A percentile compares a stretch with the other conserved stretches of the same genome.
phyloP scores from a whole-genome alignment of 2,329 filamentous ascomycete species.

The Calonectria crousiana region DNA sequence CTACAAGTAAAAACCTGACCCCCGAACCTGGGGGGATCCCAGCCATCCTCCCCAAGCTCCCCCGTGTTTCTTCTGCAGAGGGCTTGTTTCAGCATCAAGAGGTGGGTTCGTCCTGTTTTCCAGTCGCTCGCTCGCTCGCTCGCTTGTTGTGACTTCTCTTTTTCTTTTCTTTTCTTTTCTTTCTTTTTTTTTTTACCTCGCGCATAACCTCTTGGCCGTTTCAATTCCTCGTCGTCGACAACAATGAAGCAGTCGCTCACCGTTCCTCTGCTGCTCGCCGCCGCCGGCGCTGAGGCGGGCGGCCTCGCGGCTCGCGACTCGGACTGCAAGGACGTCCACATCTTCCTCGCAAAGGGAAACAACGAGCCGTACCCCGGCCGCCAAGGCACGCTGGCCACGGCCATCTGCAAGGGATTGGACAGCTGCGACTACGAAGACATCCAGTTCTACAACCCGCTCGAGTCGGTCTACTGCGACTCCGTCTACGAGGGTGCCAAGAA shows the following conservation, averaged over 20 bases:
- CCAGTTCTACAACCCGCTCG: constrained; percentile 45
- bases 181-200: neutral
- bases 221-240: neutral
- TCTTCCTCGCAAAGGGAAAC: constrained; percentile 47
- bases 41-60: neutral
- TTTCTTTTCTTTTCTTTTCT: too few relatives aligned
- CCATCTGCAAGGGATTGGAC: constrained; percentile 44
- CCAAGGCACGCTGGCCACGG: constrained; percentile 42
- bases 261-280: constrained; percentile 20
- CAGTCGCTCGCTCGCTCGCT: neutral
- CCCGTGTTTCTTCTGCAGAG: constrained; percentile 4
- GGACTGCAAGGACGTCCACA: constrained; percentile 45
- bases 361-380: constrained; percentile 48
- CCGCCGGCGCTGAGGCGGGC: constrained; percentile 10
- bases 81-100: constrained; percentile 7
- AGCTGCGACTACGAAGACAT: constrained; percentile 51
- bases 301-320: constrained; percentile 10
- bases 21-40: constrained; percentile 8
- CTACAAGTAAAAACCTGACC: constrained; percentile 14
- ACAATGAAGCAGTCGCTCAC: constrained; percentile 18
- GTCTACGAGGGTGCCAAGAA: constrained; percentile 51
- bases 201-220: neutral
- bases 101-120: neutral
- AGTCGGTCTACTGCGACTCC: constrained; percentile 50
- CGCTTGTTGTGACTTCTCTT: too few relatives aligned